Base-by-base conservation (phyloP, 164 flowering plant species). In the Platanus orientalis region DNA sequence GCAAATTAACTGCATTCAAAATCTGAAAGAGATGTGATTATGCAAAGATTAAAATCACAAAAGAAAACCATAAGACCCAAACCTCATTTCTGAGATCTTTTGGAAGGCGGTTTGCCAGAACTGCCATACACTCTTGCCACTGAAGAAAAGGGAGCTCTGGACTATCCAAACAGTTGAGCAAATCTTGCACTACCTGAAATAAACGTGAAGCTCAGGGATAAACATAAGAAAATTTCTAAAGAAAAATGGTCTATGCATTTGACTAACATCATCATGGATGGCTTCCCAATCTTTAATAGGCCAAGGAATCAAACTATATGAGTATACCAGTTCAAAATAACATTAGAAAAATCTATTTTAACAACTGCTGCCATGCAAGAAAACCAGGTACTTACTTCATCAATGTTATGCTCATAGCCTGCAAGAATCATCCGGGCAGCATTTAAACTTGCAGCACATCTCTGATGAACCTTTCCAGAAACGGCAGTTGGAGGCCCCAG, bases 121-220 rank as follows among this genome's bases (percentile, higher is more conserved):
- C 99, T 55, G 99, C 78, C 76, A 90, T 71, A 79, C 84, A 84
- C 74, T 95, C 99, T 90, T 95, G 99, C 99, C 99, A 95, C 72
- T 92, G 99, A 65, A 95, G 91, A 80, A 88, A 87, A 62, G 99
- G 99, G 60, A 95, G 90, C 69, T 95, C 93, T 58, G 99, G 99
- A 76, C 89, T 95, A 63, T 95, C 99, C 62, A 95, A 84, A 72
- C 97, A 90, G 68, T 71, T 77, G n/a, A 95, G 89, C 81, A 95
- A 78, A 71, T 79, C 88, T 73, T 88, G 98, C 55, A 95, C 96
- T 0, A 92, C 99, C 99, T 95, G 79, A 28, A 69, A 68, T 26
- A 63, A 34, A 69, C 57, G 42, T 47, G 57, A 23, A 24, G 56
- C 27, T 50, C 6, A 16, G 19, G 12, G 49, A 45, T 17, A 13